A percentile compares a stretch with the other conserved stretches of the same genome.
phyloP scores from a whole-genome alignment of 805 yeast genomes.

The Lipomyces yamanashiensis region DNA sequence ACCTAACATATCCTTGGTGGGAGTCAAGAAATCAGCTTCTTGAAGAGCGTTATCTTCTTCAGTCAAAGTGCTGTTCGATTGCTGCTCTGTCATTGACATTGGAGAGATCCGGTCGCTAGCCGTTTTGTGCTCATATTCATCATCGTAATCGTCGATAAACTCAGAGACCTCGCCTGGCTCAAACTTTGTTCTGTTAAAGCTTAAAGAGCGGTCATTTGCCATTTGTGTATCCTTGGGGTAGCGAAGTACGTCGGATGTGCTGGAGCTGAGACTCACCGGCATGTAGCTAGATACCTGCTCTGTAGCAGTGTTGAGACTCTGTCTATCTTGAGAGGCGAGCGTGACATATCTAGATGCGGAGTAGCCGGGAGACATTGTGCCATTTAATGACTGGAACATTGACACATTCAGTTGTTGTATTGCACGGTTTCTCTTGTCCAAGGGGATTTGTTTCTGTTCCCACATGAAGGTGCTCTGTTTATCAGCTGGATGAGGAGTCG shows the following conservation, averaged over 20 bases:
- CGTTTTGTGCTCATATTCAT: slow-evolving; percentile 22
- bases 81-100: background rate
- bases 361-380: no score
- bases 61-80: background rate
- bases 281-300: no score
- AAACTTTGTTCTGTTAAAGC: background rate
- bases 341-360: no score
- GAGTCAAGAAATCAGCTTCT: background rate
- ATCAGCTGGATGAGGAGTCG: slow-evolving; percentile 5
- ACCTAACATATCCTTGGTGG: no score
- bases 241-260: no score
- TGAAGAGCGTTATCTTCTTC: background rate
- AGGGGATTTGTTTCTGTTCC: background rate
- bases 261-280: no score
- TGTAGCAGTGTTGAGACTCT: no score
- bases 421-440: background rate
- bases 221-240: no score
- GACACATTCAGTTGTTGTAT: background rate
- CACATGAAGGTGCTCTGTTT: background rate
- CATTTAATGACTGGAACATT: no score
- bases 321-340: no score
- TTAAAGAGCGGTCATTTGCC: no score
- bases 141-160: slow-evolving; percentile 36
- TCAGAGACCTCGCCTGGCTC: slow-evolving; percentile 19
- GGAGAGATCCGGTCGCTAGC: slow-evolving; percentile 1